Base-by-base conservation (phyloP, 306 rosid species). In the Cyclanthera cordifolia region DNA sequence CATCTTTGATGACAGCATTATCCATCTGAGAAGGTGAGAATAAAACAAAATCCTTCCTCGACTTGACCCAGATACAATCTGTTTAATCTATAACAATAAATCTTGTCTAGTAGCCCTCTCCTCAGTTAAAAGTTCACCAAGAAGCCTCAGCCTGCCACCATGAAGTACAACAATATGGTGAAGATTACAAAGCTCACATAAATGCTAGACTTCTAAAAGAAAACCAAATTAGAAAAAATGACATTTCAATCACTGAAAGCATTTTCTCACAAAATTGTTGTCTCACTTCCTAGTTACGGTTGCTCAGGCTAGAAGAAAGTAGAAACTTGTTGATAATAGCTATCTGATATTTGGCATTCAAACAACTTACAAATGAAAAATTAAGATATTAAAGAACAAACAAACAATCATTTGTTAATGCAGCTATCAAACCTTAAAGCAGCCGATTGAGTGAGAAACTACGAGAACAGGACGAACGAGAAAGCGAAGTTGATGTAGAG, bases 131-230 rank as follows among this genome's bases (percentile, higher is more conserved):
- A 57, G 12, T 8, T 57, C 11, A 58, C 45, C 65, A 4, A 59
- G 47, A 59, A 59, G 46, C 15, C 43, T 16, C 67, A 34, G 9
- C 67, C 67, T 59, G 48, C 67, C 67, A 17, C 67, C 45, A 16
- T 57, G 20, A 57, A 57, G 0, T 9, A 57, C 23, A 28, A 57
- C 20, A 54, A 28, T 54, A 13, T 24, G 34, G 60, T 54, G 34
- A 53, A 53, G 16, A 53, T 11, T 23, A 32, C 0, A 3, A 53
- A 53, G 28, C 57, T 53, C 13, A 53, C 30, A 5, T 55, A 56
- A 14, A 24, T 28, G 1, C 25, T 53, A 23, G 1, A 53, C 30
- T 24, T 54, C 37, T 13, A 3, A 58, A 58, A 58, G 46, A 58
- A 58, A 4, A 30, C 45, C 41, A 3, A 58, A 58, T 8, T 16